Evolutionary conservation across 192 early-diverging fungal genomes (phyloP), one percentile per base, ranked within the genome.

Genomic region (Coemansia sp.): DNA sequence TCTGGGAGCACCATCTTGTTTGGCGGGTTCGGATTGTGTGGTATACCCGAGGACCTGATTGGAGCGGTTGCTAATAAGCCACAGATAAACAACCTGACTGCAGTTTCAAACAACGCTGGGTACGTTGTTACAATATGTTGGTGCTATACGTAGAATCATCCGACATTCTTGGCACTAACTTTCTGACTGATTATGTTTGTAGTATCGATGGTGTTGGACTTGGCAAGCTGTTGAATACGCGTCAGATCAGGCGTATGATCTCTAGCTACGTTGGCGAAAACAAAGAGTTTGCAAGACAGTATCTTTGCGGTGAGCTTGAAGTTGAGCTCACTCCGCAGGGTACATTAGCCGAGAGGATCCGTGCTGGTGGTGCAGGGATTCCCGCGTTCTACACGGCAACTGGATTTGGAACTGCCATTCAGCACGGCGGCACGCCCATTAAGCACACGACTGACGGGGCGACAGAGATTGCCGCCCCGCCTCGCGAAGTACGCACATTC

Each of bases 161-260:
- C 14, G 27, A 15, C n/a, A 1, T 17, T 45, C n/a, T 9, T 21
- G 19, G 2, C 46, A 21, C 46, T 21, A 48, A 48, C 46, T 48
- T 2, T 19, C 19, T 46, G n/a, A 2, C 27, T 27, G 27, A 27
- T 9, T n/a, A 17, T 42, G 12, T 14, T 46, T 48, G 19, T 48
- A 48, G 46, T 23, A 48, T 48, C n/a, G 46, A 48, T 21, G 19
- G 19, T 19, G 46, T 48, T 21, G 91, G 91, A 7, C 75, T 93
- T 7, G 91, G 91, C 23, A 75, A 85, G 29, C 68, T 93, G 34
- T 77, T 91, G 62, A 80, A 89, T 62, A 86, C 71, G 14, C 84
- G 86, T 14, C 89, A 93, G 86, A 89, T 93, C 83, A 91, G 89
- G 69, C 87, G 90, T 60, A 93, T 93, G 90, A 85, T 93, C 34